Conservation (phyloP, 768 basidiomycete genomes). For the Suillus discolor region DNA sequence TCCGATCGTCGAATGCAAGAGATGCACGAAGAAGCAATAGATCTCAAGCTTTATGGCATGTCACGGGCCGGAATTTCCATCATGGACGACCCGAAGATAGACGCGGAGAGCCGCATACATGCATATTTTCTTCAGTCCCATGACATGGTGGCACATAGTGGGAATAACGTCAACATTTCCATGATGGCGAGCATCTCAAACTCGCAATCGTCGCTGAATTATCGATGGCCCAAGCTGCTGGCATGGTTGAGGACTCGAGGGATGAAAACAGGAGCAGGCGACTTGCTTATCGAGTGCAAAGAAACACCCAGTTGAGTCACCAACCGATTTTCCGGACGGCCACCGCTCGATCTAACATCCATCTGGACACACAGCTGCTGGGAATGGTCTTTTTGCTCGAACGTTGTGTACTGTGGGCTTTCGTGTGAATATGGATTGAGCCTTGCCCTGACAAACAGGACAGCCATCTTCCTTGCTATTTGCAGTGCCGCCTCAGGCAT, state of each 20-base stretch:
- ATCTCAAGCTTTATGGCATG: background rate
- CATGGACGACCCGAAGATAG: conserved; percentile 8
- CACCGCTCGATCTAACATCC: conserved; percentile 2
- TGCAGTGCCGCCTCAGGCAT: conserved; percentile 64
- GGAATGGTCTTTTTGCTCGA: conserved; percentile 69
- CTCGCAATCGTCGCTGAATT: conserved; percentile 10
- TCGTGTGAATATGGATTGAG: background rate
- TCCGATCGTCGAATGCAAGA: background rate
- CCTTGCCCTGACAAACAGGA: conserved; percentile 14
- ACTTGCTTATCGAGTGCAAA: conserved; percentile 54
- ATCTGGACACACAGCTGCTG: conserved; percentile 47
- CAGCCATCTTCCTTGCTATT: conserved; percentile 64
- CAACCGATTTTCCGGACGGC: background rate
- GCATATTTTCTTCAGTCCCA: conserved; percentile 8
- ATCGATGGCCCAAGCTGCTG: conserved; percentile 50
- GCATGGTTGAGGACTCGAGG: conserved; percentile 55
- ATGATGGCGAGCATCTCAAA: conserved; percentile 11
- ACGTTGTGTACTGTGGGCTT: conserved; percentile 43
- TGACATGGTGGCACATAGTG: conserved; percentile 2
- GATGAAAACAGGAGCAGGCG: conserved; percentile 39
- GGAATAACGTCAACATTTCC: conserved; percentile 6
- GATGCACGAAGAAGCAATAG: conserved; percentile 6
- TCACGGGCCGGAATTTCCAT: conserved; percentile 6
- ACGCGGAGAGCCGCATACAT: conserved; percentile 14
- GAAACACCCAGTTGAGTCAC: conserved; percentile 37